phyloP scores from a whole-genome alignment of 441 rosid genomes.

The Kokia cookei region DNA sequence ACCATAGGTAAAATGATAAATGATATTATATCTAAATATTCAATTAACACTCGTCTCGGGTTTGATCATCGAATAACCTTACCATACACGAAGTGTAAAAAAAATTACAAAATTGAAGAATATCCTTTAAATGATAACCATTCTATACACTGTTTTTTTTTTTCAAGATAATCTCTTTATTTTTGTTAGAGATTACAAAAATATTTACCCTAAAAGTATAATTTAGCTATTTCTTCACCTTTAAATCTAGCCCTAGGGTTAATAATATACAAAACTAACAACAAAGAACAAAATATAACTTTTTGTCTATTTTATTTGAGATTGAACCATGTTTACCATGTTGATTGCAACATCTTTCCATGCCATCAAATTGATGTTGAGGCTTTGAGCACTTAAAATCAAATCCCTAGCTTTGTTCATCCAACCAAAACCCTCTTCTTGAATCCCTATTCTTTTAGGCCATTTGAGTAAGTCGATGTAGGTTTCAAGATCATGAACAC shows the following conservation, averaged over 20 bases:
- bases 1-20: too few relatives aligned
- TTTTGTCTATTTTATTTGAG: slow-evolving; percentile 24
- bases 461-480: slow-evolving; percentile 52
- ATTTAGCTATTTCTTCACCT: background rate
- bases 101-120: background rate
- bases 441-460: slow-evolving; percentile 19
- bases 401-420: slow-evolving; percentile 31
- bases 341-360: slow-evolving; percentile 39
- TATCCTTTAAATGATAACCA: background rate
- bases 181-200: background rate
- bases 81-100: too few relatives aligned
- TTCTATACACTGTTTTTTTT: background rate
- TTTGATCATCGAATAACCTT: too few relatives aligned
- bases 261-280: background rate
- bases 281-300: too few relatives aligned
- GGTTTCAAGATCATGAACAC: slow-evolving; percentile 82
- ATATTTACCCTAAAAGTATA: background rate
- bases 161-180: background rate
- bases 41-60: too few relatives aligned
- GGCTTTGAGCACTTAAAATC: slow-evolving; percentile 26
- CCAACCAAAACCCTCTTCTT: slow-evolving; percentile 20
- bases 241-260: background rate
- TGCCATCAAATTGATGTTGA: slow-evolving; percentile 20
- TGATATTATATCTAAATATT: too few relatives aligned
- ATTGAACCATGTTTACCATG: slow-evolving; percentile 36